Percentiles rank a stretch among this genome's conserved stretches.
phyloP scores from a whole-genome alignment of 305 asterid species.

The Ruellia speciosa region DNA sequence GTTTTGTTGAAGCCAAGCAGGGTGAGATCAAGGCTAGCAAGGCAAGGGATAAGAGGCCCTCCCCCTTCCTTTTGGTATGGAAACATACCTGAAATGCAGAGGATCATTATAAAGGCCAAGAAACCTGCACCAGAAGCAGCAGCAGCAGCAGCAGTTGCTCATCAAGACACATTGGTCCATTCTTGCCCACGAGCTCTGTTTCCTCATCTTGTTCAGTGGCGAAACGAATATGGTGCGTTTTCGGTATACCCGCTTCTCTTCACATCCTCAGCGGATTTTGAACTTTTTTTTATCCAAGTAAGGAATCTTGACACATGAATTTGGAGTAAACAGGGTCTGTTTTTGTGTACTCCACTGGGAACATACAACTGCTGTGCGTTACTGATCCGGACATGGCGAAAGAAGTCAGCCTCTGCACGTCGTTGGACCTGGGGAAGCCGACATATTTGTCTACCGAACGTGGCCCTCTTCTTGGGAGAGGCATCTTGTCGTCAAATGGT shows the following conservation, averaged over 20 bases:
- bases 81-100: slow-evolving; percentile 46
- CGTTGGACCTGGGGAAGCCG: slow-evolving; percentile 62
- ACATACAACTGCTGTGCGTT: slow-evolving; percentile 44
- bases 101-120: slow-evolving; percentile 22
- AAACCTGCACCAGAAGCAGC: not conserved
- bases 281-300: too few species aligned
- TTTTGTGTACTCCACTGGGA: slow-evolving; percentile 54
- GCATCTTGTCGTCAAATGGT: slow-evolving; percentile 70
- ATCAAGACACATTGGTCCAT: slow-evolving; percentile 24
- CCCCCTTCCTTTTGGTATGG: slow-evolving; percentile 43
- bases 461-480: slow-evolving; percentile 65
- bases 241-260: too few species aligned
- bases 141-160: not conserved
- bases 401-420: slow-evolving; percentile 44
- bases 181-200: slow-evolving; percentile 42
- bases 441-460: slow-evolving; percentile 49
- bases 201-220: slow-evolving; percentile 52
- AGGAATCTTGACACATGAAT: too few species aligned
- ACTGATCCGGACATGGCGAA: slow-evolving; percentile 47
- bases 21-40: slow-evolving; percentile 33
- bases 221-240: slow-evolving; percentile 36
- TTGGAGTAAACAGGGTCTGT: slow-evolving; percentile 33
- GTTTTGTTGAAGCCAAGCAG: slow-evolving; percentile 33
- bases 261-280: too few species aligned
- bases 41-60: slow-evolving; percentile 61